Percentiles rank a stretch among this genome's conserved stretches.
These are phyloP conservation scores for Aspergillus unguis DNA, from an alignment of 2,329 filamentous ascomycete species.

Conservation along the genomic window DNA sequence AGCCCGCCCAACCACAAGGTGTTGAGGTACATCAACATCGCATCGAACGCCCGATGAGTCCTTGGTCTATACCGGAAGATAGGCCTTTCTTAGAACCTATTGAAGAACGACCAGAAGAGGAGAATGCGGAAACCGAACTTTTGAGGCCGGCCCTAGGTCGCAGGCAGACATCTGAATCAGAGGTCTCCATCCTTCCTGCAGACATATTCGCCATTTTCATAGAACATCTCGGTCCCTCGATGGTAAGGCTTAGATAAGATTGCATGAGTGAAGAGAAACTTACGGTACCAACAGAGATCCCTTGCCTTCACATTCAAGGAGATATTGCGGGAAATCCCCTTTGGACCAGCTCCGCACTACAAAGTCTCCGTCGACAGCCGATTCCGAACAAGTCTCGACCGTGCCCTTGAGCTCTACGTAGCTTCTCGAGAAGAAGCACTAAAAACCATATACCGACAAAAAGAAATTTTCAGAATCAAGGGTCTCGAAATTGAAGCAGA, in stretches of 20 bases:
- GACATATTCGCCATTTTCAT: constrained; percentile 95
- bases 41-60: constrained; percentile 22
- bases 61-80: constrained; percentile 42
- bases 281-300: constrained; percentile 59
- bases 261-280: background rate
- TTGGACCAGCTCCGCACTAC: constrained; percentile 64
- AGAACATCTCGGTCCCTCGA: constrained; percentile 79
- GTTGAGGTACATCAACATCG: constrained; percentile 17
- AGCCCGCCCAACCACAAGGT: constrained; percentile 18
- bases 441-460: constrained; percentile 73
- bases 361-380: constrained; percentile 73
- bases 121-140: constrained; percentile 30
- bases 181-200: constrained; percentile 50
- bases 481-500: constrained; percentile 80
- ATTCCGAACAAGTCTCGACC: constrained; percentile 73
- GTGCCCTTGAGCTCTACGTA: constrained; percentile 78
- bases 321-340: constrained; percentile 83
- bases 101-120: constrained; percentile 60
- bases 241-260: constrained; percentile 51
- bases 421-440: constrained; percentile 72
- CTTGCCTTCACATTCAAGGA: constrained; percentile 87
- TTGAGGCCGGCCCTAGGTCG: constrained; percentile 4
- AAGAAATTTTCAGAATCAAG: constrained; percentile 65
- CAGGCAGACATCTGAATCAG: constrained; percentile 14
- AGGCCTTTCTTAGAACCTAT: constrained; percentile 57